These are phyloP conservation scores for Cryptococcus floricola DNA, from an alignment of 1,284 basidiomycete species.

Conservation along the genomic window DNA sequence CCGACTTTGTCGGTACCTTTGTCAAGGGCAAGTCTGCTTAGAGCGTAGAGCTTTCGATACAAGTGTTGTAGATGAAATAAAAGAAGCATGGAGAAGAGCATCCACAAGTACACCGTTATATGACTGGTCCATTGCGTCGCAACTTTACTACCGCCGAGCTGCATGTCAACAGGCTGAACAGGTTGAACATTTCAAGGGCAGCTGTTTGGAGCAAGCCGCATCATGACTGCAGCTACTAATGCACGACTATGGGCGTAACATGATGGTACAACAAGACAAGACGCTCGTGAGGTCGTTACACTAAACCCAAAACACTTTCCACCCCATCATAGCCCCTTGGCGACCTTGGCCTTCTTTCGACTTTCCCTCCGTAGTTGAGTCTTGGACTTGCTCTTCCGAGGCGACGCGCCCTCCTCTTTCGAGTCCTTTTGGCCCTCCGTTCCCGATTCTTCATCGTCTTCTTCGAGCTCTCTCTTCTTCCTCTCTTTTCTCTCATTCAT, in stretches of 20 bases:
- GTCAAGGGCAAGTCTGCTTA: constrained; percentile 33
- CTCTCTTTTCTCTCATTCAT: neutral
- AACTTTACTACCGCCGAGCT: too few species aligned
- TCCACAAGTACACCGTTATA: too few species aligned
- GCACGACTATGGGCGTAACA: too few species aligned
- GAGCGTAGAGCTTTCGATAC: neutral
- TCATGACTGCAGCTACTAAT: too few species aligned
- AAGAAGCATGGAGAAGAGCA: too few species aligned
- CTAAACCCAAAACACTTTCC: too few species aligned
- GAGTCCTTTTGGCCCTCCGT: neutral
- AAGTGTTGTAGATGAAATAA: neutral
- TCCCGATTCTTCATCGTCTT: constrained; percentile 1
- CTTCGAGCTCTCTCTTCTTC: constrained; percentile 1
- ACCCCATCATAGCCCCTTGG: neutral
- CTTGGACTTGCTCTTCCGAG: neutral
- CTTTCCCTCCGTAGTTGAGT: constrained; percentile 8
- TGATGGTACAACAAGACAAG: too few species aligned
- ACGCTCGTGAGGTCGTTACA: too few species aligned
- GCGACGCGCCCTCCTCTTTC: neutral
- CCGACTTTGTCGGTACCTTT: constrained; percentile 40
- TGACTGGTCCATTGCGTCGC: too few species aligned
- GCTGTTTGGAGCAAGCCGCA: too few species aligned
- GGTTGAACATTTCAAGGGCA: too few species aligned
- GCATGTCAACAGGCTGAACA: too few species aligned
- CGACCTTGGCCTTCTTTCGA: constrained; percentile 19